Evolutionary conservation across 1,284 basidiomycete genomes (phyloP).

Genomic region (Moniliophthora roreri): DNA sequence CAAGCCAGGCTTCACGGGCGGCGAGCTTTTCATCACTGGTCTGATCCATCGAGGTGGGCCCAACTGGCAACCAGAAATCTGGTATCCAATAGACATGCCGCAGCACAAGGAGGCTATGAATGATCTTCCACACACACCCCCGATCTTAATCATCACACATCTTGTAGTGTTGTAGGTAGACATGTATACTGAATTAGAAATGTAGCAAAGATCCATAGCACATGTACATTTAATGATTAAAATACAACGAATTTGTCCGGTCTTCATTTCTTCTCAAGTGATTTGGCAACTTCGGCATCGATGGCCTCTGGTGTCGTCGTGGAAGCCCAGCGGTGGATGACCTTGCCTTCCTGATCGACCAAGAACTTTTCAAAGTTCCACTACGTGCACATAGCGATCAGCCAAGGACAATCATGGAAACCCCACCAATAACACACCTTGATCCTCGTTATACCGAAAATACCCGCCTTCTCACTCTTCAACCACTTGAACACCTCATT

Average conservation of each 20-base stretch:
- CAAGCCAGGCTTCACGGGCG: constrained; percentile 18
- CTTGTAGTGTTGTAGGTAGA: too few species aligned
- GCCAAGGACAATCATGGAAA: background rate
- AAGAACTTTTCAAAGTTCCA: constrained; percentile 85
- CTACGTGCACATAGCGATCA: constrained; percentile 30
- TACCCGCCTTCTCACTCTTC: constrained; percentile 75
- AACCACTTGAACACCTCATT: constrained; percentile 88
- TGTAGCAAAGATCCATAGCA: too few species aligned
- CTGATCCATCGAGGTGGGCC: constrained; percentile 37
- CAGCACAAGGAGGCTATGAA: too few species aligned
- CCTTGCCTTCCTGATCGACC: constrained; percentile 69
- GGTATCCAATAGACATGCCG: constrained; percentile 9
- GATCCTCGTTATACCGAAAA: constrained; percentile 74
- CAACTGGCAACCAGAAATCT: constrained; percentile 42
- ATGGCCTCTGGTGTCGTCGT: constrained; percentile 74
- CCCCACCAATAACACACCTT: constrained; percentile 49
- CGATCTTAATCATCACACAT: too few species aligned
- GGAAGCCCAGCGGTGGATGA: constrained; percentile 77
- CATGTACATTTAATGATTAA: too few species aligned
- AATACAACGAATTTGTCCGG: background rate
- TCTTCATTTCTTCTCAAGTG: constrained; percentile 30
- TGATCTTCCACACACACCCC: too few species aligned
- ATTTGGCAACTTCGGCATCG: constrained; percentile 64
- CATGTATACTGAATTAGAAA: too few species aligned
- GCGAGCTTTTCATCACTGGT: constrained; percentile 33